Percentiles rank a stretch among this genome's conserved stretches.
Evolutionary conservation across 2,329 filamentous ascomycete species (phyloP).

Genomic region (Fusarium torreyae): DNA sequence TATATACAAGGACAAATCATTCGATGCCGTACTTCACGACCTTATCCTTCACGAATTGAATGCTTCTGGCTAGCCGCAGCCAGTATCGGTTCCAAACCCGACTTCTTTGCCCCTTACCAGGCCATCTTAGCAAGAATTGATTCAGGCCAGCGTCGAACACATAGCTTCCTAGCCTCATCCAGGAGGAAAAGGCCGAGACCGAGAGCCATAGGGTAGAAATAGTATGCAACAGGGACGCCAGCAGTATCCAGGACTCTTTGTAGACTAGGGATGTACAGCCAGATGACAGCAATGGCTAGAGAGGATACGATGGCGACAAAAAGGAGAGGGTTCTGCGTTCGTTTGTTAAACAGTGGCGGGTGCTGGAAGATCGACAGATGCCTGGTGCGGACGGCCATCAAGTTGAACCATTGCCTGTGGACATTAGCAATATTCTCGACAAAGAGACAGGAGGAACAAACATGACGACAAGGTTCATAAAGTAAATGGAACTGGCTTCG

Average conservation of each 20-base stretch:
- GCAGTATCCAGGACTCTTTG: constrained; percentile 74
- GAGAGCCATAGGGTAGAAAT: constrained; percentile 82
- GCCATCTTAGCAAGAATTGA: no score
- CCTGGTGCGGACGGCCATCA: constrained; percentile 77
- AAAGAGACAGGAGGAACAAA: constrained; percentile 68
- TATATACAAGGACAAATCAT: no score
- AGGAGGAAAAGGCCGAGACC: constrained; percentile 56
- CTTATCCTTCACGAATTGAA: no score
- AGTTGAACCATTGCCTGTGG: constrained; percentile 76
- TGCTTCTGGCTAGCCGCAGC: no score
- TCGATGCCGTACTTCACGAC: no score
- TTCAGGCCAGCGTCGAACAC: no score
- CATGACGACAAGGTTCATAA: constrained; percentile 85
- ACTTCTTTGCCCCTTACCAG: no score
- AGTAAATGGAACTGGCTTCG: constrained; percentile 80
- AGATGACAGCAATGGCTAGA: constrained; percentile 77
- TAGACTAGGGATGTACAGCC: constrained; percentile 76
- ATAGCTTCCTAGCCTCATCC: no score
- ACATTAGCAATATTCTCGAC: not conserved
- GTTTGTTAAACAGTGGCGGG: constrained; percentile 75
- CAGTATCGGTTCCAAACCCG: no score
- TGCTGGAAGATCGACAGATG: constrained; percentile 79
- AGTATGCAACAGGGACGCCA: constrained; percentile 77
- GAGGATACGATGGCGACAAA: constrained; percentile 80
- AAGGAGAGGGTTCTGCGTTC: constrained; percentile 76